Conservation (phyloP, 2,329 filamentous ascomycete genomes). For the Penicillium psychrosexuale region DNA sequence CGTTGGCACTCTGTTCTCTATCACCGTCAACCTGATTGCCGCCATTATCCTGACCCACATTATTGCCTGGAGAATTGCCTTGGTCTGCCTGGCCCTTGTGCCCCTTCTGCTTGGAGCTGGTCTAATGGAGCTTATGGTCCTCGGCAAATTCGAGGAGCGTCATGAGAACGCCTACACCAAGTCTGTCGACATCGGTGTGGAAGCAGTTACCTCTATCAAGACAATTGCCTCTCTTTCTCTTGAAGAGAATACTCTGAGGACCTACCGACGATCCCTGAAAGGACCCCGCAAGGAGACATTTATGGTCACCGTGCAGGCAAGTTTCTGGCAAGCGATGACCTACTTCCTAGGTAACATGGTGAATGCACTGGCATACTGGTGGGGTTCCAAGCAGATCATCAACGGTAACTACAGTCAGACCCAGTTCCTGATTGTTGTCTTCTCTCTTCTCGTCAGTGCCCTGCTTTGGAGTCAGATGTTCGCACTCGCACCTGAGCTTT, state of each 20-base stretch:
- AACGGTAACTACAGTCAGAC: constrained; percentile 63
- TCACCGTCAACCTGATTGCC: constrained; percentile 64
- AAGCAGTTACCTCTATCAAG: constrained; percentile 53
- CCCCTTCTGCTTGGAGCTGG: constrained; percentile 67
- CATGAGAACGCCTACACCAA: constrained; percentile 52
- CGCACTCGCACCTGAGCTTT: constrained; percentile 70
- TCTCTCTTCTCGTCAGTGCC: constrained; percentile 68
- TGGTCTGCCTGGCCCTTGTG: constrained; percentile 67
- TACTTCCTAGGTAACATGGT: constrained; percentile 59
- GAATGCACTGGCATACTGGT: constrained; percentile 76
- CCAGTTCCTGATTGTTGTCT: constrained; percentile 70
- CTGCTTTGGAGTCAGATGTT: constrained; percentile 74
- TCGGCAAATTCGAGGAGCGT: constrained; percentile 57
- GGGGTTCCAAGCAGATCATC: constrained; percentile 69
- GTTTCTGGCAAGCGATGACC: constrained; percentile 46
- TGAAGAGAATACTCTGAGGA: constrained; percentile 48
- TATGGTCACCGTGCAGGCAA: constrained; percentile 47
- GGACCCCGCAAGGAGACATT: constrained; percentile 51
- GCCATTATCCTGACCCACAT: constrained; percentile 68
- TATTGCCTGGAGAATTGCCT: constrained; percentile 71
- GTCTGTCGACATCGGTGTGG: constrained; percentile 51
- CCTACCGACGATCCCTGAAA: constrained; percentile 46
- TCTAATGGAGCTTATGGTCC: constrained; percentile 63
- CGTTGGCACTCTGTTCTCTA: constrained; percentile 66
- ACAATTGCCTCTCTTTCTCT: constrained; percentile 52